Evolutionary conservation across 2,329 filamentous ascomycete species (phyloP), one percentile per base, ranked within the genome.

Genomic region (Geoglossum cookeanum): DNA sequence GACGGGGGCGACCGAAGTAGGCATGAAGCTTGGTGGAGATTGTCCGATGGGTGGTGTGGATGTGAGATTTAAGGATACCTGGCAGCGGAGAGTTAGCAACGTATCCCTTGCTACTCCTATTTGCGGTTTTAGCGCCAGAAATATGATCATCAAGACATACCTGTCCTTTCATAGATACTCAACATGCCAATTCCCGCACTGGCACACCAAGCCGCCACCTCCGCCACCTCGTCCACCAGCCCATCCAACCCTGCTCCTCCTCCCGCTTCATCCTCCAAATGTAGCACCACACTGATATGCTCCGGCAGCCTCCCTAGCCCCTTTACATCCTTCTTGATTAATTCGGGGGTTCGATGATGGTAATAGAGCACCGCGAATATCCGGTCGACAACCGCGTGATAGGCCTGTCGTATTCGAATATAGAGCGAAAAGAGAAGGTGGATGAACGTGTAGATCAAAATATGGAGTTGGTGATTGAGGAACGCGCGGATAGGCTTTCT

Each of bases 271-370:
- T 83, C 75, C 64, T 91, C 81, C 53, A 87, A 74, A 58, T 83
- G 84, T 59, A 98, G 71, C 57, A 97, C 83, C 9, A 94, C 84
- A 66, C 89, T 96, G 55, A 98, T 69, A 67, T 98, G 92, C 62
- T 85, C 79, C 1, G 92, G 92, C 59, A 94, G 71, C 64, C 84
- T 81, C 58, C 75, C 77, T 58, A 98, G 70, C 8, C 78, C 76
- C 68, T 81, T 81, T 30, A 97, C 84, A 71, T 98, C 92, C 65
- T 85, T 83, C 65, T 84, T 82, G 63, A 98, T 95, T 66, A 95
- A 81, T 67, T 94, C 87, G 6, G 92, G 92, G 0, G 91, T 94
- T 56, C 87, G 86, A 70, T 98, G 92, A 72, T 98, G 94, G 72
- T 98, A 92, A 69, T 91, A 90, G 57, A 94, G 75, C 60, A 97